phyloP scores from a whole-genome alignment of 73 alveolate genomes.

The Paramecium octaurelia region DNA sequence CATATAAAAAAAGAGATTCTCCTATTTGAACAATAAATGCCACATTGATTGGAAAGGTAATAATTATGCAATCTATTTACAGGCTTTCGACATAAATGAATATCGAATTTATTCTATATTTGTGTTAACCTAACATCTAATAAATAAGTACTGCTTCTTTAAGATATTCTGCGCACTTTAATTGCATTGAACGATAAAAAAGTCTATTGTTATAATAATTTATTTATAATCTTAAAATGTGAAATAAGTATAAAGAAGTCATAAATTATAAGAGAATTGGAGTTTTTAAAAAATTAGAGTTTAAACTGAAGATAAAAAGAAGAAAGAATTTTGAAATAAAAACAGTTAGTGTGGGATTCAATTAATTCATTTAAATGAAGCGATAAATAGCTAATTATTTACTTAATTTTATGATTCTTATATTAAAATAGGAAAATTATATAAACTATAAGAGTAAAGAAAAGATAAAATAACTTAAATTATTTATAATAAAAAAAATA shows the following conservation, averaged over 20 bases:
- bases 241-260: background rate
- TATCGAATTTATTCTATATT: background rate
- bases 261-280: background rate
- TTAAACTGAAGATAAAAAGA: background rate
- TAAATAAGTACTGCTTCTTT: background rate
- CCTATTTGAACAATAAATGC: background rate
- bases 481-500: background rate
- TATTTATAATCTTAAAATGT: background rate
- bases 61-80: background rate
- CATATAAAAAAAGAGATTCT: background rate
- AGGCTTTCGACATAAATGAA: background rate
- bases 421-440: slow-evolving; percentile 1
- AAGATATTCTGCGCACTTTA: background rate
- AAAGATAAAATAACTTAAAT: background rate
- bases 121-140: background rate
- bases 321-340: background rate
- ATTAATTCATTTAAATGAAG: slow-evolving; percentile 36
- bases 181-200: background rate
- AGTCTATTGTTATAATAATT: background rate
- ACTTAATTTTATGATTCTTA: slow-evolving; percentile 12
- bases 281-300: background rate
- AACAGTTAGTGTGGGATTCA: background rate
- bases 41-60: slow-evolving; percentile 8
- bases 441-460: slow-evolving; percentile 38
- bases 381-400: slow-evolving; percentile 37